Evolutionary conservation across 768 basidiomycete species (phyloP), one percentile per base, ranked within the genome.

Genomic region (Kwoniella botswanensis): DNA sequence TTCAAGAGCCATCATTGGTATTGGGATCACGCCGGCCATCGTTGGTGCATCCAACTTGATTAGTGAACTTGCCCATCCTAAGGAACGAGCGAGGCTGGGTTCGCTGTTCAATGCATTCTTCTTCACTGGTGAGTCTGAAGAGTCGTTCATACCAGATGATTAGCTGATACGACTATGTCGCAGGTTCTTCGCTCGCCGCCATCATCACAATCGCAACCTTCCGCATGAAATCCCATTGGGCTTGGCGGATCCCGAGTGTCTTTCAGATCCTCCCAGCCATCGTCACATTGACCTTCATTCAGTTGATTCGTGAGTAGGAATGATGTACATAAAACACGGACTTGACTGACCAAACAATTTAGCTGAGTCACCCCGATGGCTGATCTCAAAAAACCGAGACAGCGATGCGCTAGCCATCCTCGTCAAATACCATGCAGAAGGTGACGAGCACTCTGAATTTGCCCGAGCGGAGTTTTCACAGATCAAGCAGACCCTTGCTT

Each of bases 401-500:
- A 87, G 85, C 0, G 85, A 91, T 79, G 93, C 92, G 3, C 84
- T 91, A 55, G 80, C 86, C 41, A 87, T 86, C n/a, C 86, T 94
- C 35, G 91, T 92, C 2, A 90, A 92, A 82, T 93, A 93, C 83
- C 93, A 94, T 76, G 91, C 92, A 44, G 89, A 92, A 74, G 89
- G 91, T 71, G 87, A 93, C 83, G 12, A 80, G 57, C 68, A 86
- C 26, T 88, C 90, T 73, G 87, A 88, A 9, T 62, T 80, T 50
- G 71, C 73, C n/a, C 35, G 55, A 11, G 78, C 63, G 59, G 78
- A 80, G 57, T 66, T 70, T 21, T 50, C 67, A 69, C 92, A 92
- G 80, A 92, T 92, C 74, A 86, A 88, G 62, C 88, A 89, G 71
- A 90, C 91, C 18, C 84, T 92, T 43, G 86, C 87, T 56, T 80